Conservation (phyloP, 139 green algal genomes). For the Chlamydomonas sphaeroides region DNA sequence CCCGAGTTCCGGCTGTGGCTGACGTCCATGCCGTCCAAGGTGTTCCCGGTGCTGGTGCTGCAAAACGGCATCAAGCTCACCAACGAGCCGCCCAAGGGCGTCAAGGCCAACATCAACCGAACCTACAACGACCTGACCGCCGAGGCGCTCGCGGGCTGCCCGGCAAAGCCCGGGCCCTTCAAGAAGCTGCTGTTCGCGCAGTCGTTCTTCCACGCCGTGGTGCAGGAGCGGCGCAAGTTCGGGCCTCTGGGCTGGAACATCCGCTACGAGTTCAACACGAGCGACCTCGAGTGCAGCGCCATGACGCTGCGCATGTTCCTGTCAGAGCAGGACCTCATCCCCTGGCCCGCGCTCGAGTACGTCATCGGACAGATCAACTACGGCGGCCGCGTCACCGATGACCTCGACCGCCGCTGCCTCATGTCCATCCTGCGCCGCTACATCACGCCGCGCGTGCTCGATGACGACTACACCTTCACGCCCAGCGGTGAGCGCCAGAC, state of each 20-base stretch:
- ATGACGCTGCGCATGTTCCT: slow-evolving; percentile 84
- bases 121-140: slow-evolving; percentile 72
- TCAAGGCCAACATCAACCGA: slow-evolving; percentile 82
- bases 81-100: slow-evolving; percentile 76
- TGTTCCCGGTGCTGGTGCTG: slow-evolving; percentile 84
- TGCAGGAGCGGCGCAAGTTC: slow-evolving; percentile 91
- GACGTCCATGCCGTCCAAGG: slow-evolving; percentile 75
- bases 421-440: slow-evolving; percentile 80
- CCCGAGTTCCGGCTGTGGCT: slow-evolving; percentile 86
- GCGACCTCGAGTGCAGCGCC: slow-evolving; percentile 85
- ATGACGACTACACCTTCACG: slow-evolving; percentile 72
- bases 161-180: slow-evolving; percentile 61
- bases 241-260: slow-evolving; percentile 92
- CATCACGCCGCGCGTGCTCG: slow-evolving; percentile 71
- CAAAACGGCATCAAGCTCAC: slow-evolving; percentile 83
- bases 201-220: slow-evolving; percentile 83
- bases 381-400: slow-evolving; percentile 88
- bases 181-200: slow-evolving; percentile 81
- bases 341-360: slow-evolving; percentile 87
- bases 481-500: slow-evolving; percentile 50
- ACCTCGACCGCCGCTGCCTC: slow-evolving; percentile 83
- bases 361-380: slow-evolving; percentile 92
- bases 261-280: slow-evolving; percentile 87
- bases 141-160: slow-evolving; percentile 62
- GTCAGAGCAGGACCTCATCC: slow-evolving; percentile 68